Evolutionary conservation across 768 basidiomycete species (phyloP), one percentile per base, ranked within the genome.

Genomic region (Collybiopsis confluens): DNA sequence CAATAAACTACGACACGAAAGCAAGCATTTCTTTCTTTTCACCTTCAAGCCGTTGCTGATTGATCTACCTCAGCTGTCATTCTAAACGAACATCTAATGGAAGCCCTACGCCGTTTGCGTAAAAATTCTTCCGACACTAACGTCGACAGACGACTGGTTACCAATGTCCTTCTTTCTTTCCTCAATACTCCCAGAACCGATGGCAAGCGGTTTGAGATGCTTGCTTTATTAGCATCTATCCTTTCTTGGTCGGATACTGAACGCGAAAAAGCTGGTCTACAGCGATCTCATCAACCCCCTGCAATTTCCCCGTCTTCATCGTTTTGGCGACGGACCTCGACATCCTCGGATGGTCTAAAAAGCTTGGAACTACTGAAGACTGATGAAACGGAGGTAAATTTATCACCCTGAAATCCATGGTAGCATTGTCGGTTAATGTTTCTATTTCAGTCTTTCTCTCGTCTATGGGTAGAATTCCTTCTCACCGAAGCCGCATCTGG

Each of bases 401-500:
- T 35, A 18, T 45, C 2, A 28, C n/a, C 6, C 35, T 23, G 26
- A 18, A 35, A 42, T 18, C 9, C 20, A 15, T 27, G 43, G 38
- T 41, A 15, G 45, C 21, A 2, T 28, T 40, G 20, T n/a, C 51
- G 24, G n/a, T 45, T 4, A 13, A 42, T 45, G 26, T 28, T n/a
- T 56, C 11, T 59, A 13, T 33, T 33, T 13, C 30, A 98, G 95
- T 96, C 93, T 0, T 99, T 99, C 73, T 95, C 92, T 36, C 90
- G 94, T 44, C 80, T 98, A 10, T 99, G 94, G 87, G 96, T 99
- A 44, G 97, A 99, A 68, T 99, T 96, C 66, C 79, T 99, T 3
- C 85, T 99, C 58, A 96, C 93, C 21, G 96, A 99, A 73, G 87
- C 94, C 0, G 76, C 80, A 1, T 60, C 75, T 5, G 78, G 77